These are phyloP conservation scores for Penicillium coprophilum DNA, from an alignment of 495 filamentous ascomycete species.

Conservation along the genomic window DNA sequence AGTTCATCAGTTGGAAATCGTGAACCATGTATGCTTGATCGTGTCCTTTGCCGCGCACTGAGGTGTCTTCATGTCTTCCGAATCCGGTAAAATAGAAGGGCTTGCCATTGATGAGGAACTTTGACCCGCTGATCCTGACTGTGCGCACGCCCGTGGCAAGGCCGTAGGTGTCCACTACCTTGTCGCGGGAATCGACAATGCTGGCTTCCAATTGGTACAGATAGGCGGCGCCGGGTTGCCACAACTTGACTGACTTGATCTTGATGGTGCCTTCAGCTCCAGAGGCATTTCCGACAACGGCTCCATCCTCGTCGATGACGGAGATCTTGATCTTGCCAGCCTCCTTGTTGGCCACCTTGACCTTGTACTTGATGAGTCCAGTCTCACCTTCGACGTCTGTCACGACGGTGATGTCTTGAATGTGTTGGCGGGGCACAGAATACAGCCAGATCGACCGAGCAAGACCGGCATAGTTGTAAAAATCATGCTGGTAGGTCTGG, in stretches of 20 bases:
- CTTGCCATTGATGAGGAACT: conserved; percentile 9
- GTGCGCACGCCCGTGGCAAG: conserved; percentile 6
- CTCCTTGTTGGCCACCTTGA: background rate
- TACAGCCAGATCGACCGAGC: conserved; percentile 8
- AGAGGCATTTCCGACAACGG: background rate
- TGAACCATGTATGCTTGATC: conserved; percentile 21
- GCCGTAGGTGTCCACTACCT: conserved; percentile 5
- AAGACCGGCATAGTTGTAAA: conserved; percentile 12
- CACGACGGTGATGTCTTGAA: conserved; percentile 8
- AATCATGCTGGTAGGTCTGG: conserved; percentile 10
- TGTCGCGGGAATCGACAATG: background rate
- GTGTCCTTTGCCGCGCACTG: conserved; percentile 9
- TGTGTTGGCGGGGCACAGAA: conserved; percentile 2
- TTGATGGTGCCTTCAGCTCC: background rate
- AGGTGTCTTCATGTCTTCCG: conserved; percentile 5
- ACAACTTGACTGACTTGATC: conserved; percentile 7
- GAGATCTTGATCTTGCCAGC: background rate
- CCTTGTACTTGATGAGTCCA: conserved; percentile 5
- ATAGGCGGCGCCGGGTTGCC: conserved; percentile 9
- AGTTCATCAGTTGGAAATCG: conserved; percentile 23
- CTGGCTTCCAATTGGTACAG: conserved; percentile 6
- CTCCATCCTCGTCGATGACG: conserved; percentile 4
- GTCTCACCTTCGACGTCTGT: conserved; percentile 2
- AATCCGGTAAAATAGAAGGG: conserved; percentile 11
- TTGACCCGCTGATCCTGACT: background rate